A percentile compares a stretch with the other conserved stretches of the same genome.
Evolutionary conservation across 768 basidiomycete genomes (phyloP).

Genomic region (Lentinula boryana): DNA sequence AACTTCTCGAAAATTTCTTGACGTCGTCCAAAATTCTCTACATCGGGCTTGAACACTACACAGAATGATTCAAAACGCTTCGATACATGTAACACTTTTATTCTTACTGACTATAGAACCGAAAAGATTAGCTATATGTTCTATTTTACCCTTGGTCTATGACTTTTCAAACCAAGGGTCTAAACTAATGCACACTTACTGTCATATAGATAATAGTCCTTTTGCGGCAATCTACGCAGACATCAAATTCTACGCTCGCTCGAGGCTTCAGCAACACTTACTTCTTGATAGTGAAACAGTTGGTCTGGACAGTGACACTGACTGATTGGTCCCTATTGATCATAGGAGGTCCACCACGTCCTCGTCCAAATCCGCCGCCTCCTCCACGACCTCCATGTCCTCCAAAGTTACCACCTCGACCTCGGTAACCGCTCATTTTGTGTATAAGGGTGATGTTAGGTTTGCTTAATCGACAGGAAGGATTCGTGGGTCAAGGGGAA

Average conservation of each 20-base stretch:
- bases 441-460: neutral
- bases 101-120: neutral
- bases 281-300: slow-evolving; percentile 23
- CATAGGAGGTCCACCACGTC: neutral
- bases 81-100: neutral
- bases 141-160: too few species aligned
- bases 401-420: neutral
- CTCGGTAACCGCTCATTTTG: neutral
- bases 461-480: too few species aligned
- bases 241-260: neutral
- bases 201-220: slow-evolving; percentile 23
- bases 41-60: slow-evolving; percentile 17
- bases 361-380: neutral
- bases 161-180: neutral
- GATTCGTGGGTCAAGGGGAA: too few species aligned
- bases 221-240: slow-evolving; percentile 18
- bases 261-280: neutral
- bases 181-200: slow-evolving; percentile 11
- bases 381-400: neutral
- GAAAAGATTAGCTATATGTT: neutral
- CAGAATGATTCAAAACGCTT: neutral
- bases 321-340: neutral
- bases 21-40: slow-evolving; percentile 16
- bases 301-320: slow-evolving; percentile 19
- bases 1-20: slow-evolving; percentile 31